A percentile compares a stretch with the other conserved stretches of the same genome.
Conservation (phyloP, 768 basidiomycete genomes). For the Holtermanniella nyarrowii region DNA sequence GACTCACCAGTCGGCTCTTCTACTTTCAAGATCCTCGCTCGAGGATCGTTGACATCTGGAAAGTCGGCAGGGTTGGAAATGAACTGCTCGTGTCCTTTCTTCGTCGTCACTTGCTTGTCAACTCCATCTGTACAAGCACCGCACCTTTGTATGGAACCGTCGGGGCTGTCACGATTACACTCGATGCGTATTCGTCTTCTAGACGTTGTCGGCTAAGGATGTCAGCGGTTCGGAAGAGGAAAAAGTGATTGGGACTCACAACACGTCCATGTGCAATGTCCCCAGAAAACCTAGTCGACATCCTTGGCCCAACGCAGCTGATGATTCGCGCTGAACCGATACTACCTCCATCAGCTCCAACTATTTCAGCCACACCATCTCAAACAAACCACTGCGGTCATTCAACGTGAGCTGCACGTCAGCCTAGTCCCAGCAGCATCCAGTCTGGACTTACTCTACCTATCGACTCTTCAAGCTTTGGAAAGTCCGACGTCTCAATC, state of each 20-base stretch:
- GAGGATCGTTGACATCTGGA: constrained; percentile 63
- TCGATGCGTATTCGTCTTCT: constrained; percentile 92
- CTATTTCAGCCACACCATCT: constrained; percentile 42
- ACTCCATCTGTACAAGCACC: constrained; percentile 4
- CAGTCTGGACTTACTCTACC: constrained; percentile 55
- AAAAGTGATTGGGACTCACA: constrained; percentile 16
- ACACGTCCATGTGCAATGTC: constrained; percentile 70
- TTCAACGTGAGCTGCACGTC: constrained; percentile 36
- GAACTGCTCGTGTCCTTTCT: constrained; percentile 50
- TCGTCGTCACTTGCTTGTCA: constrained; percentile 55
- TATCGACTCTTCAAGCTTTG: constrained; percentile 91
- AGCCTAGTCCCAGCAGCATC: background rate
- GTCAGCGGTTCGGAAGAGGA: constrained; percentile 41
- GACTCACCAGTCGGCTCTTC: constrained; percentile 64
- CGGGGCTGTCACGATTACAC: constrained; percentile 88
- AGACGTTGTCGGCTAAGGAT: constrained; percentile 69
- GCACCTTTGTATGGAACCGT: constrained; percentile 86
- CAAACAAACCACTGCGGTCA: constrained; percentile 37
- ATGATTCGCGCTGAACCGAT: constrained; percentile 80
- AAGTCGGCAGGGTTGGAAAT: constrained; percentile 95
- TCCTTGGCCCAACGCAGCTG: constrained; percentile 88
- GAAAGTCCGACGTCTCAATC: constrained; percentile 78
- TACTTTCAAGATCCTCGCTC: constrained; percentile 53
- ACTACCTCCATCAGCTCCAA: constrained; percentile 81
- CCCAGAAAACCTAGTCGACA: constrained; percentile 91